Percentiles rank a stretch among this genome's conserved stretches.
phyloP scores from a whole-genome alignment of 129 eudicot species.

The Ambrosia trifida region DNA sequence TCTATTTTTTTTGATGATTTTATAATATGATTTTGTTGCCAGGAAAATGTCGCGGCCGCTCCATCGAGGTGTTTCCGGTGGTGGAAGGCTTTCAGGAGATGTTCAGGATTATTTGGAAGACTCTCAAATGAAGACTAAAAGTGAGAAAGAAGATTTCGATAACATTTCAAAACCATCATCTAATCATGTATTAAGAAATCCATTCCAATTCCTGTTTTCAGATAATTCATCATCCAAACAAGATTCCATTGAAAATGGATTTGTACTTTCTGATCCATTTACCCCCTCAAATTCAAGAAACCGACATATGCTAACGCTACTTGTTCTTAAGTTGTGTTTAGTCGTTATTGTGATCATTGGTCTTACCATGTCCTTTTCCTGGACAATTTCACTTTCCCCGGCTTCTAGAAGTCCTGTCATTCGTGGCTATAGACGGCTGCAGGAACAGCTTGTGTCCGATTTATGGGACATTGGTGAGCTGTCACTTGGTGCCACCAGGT shows the following conservation, averaged over 20 bases:
- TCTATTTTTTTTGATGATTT: background rate
- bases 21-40: background rate
- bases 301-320: slow-evolving; percentile 55
- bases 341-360: slow-evolving; percentile 74
- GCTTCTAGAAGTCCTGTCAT: slow-evolving; percentile 59
- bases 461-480: slow-evolving; percentile 80
- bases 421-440: slow-evolving; percentile 85
- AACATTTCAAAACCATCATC: slow-evolving; percentile 33
- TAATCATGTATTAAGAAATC: slow-evolving; percentile 55
- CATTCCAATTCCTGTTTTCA: slow-evolving; percentile 55
- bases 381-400: slow-evolving; percentile 74
- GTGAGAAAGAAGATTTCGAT: slow-evolving; percentile 72
- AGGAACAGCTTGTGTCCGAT: slow-evolving; percentile 91
- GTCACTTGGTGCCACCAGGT: slow-evolving; percentile 61
- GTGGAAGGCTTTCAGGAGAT: slow-evolving; percentile 57
- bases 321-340: slow-evolving; percentile 64
- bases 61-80: slow-evolving; percentile 51
- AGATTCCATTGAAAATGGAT: slow-evolving; percentile 58
- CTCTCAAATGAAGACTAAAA: slow-evolving; percentile 75
- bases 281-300: slow-evolving; percentile 52
- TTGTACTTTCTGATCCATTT: slow-evolving; percentile 55
- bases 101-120: slow-evolving; percentile 65
- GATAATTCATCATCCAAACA: slow-evolving; percentile 54
- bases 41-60: slow-evolving; percentile 85
- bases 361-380: slow-evolving; percentile 72